Base-by-base conservation (phyloP, 2,329 filamentous ascomycete genomes). In the Colletotrichum truncatum region DNA sequence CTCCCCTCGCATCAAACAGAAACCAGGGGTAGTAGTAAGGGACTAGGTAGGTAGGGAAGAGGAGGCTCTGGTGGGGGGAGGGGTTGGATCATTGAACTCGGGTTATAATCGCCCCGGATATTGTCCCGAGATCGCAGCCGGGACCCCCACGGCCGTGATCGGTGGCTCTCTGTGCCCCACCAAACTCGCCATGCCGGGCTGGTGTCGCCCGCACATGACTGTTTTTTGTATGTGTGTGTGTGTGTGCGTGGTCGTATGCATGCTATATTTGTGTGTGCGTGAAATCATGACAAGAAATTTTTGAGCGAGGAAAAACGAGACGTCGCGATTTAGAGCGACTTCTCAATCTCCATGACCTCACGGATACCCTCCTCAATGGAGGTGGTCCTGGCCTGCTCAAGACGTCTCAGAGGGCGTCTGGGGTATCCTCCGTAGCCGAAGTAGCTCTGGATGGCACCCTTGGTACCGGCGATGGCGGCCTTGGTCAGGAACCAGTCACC, bases 401-500 rank as follows among this genome's bases (percentile, higher is more conserved):
- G 78, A 66, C 88, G 84, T 83, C 89, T 90, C 69, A 94, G 84
- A 55, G 93, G 93, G 71, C 86, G 84, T 66, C 93, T 86, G 5
- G 93, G 92, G 75, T 89, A 88, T 4, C 91, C 92, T 26, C 93
- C 93, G 75, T 97, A 97, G 51, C 93, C 93, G 74, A 88, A 93
- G 77, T 93, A 93, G 70, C 83, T 88, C 81, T 96, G 89, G 71
- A 97, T 89, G 10, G 91, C 92, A 70, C 87, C 88, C 84, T 97
- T 97, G 21, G 93, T 96, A n/a, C 92, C 93, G 1, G 93, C 90
- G 71, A 96, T 93, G 46, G 92, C 92, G 0, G 91, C 85, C 81
- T 94, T 94, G 67, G 93, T 96, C 58, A 95, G 81, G 43, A 90
- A 89, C 93, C 93, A 97, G 78, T 97, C 93, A 30, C 90, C 90